phyloP scores from a whole-genome alignment of 306 rosid species.

The Chamaecrista fasciculata region DNA sequence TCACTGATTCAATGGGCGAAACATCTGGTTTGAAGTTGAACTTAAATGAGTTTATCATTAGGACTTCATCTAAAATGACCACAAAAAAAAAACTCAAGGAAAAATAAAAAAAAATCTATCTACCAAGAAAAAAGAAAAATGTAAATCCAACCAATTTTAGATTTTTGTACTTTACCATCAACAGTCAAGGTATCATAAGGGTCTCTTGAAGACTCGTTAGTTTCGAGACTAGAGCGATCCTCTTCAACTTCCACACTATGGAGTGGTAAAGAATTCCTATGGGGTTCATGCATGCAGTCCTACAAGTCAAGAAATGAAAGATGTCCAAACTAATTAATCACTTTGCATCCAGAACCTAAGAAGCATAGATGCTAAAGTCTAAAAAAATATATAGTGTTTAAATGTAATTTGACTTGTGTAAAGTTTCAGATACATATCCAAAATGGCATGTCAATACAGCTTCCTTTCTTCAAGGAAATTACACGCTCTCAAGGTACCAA shows the following conservation, averaged over 20 bases:
- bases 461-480: neutral
- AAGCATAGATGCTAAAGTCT: neutral
- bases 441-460: no score
- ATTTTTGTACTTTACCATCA: conserved; percentile 49
- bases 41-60: conserved; percentile 26
- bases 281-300: conserved; percentile 81
- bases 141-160: neutral
- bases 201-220: conserved; percentile 60
- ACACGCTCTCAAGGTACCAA: neutral
- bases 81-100: neutral
- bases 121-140: neutral
- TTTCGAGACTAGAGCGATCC: conserved; percentile 73
- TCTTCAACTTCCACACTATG: conserved; percentile 74
- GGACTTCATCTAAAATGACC: conserved; percentile 8
- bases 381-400: no score
- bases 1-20: conserved; percentile 77
- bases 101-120: conserved; percentile 5
- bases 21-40: conserved; percentile 55
- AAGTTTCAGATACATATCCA: no score
- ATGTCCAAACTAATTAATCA: neutral
- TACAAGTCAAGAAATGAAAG: neutral
- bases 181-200: conserved; percentile 51
- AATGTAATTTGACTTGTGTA: no score
- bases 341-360: neutral
- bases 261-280: conserved; percentile 61